Conservation (phyloP, 768 basidiomycete genomes). For the Tricholoma terreum region DNA sequence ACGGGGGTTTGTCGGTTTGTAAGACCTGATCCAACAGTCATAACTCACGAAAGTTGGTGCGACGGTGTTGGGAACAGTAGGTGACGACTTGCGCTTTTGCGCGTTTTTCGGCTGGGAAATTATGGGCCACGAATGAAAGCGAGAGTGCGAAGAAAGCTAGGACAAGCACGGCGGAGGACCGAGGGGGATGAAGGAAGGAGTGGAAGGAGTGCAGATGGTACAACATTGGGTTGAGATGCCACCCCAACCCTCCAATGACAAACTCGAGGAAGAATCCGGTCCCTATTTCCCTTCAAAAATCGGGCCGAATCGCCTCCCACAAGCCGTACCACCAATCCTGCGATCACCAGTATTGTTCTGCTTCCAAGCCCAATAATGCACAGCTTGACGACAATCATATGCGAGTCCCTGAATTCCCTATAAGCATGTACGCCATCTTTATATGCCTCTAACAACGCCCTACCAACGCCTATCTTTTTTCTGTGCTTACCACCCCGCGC, state of each 20-base stretch:
- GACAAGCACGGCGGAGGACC: no score
- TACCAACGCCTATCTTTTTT: no score
- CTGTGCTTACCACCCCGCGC: conserved; percentile 48
- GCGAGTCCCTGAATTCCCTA: conserved; percentile 74
- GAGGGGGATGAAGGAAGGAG: no score
- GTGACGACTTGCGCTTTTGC: conserved; percentile 15
- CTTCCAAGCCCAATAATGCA: conserved; percentile 61
- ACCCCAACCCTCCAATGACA: no score
- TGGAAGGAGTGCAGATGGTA: not conserved
- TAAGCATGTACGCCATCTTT: conserved; percentile 64
- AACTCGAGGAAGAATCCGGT: conserved; percentile 42
- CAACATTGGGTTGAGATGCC: no score
- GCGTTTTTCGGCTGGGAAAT: conserved; percentile 12
- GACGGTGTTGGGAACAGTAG: conserved; percentile 16
- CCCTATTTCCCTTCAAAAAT: conserved; percentile 74
- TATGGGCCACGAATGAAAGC: conserved; percentile 5
- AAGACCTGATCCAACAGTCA: not conserved
- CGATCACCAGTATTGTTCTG: conserved; percentile 19
- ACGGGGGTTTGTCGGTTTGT: not conserved
- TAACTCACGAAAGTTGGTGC: conserved; percentile 17
- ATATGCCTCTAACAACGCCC: conserved; percentile 51
- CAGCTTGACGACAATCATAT: conserved; percentile 71
- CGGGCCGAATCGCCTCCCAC: conserved; percentile 78
- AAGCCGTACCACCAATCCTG: conserved; percentile 12
- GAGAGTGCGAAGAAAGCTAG: conserved; percentile 7